Evolutionary conservation across 345 rosid species (phyloP), one percentile per base, ranked within the genome.

Genomic region (Psidium friedrichsthalianum): DNA sequence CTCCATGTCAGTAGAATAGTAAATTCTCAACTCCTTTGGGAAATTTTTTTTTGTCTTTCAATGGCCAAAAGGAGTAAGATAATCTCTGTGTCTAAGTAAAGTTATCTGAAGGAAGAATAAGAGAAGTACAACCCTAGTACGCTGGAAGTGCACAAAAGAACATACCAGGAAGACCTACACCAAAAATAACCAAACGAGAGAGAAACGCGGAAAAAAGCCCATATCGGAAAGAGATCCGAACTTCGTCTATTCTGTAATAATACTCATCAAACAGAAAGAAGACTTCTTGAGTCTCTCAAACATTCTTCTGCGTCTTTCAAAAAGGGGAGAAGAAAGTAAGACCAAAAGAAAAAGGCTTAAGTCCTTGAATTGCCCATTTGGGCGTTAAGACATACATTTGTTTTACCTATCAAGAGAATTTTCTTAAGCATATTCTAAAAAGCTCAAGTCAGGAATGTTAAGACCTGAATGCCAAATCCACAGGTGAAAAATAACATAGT

Each of bases 1-100:
- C 85, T 32, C 24, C 78, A 69, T 94, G 92, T 91, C 91, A 93
- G 83, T 86, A 84, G 87, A 93, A 91, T 88, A 92, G 95, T 91
- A 82, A 92, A 90, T 59, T 89, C 83, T 87, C 88, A 90, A 84
- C 69, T 84, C 87, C 83, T 86, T 83, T 83, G 89, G 83, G 84
- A 86, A 40, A 82, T 36, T 36, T 36, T 36, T 36, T 36, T 36
- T 54, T 20, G 47, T 36, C 47, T 69, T 69, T 36, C 78, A 69
- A 36, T 69, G 78, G 42, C 78, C 47, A 69, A 69, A 36, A 69
- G 44, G 78, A 69, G 47, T 36, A 69, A 69, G 78, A 69, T 20
- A 36, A 16, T 69, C 47, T 69, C 18, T 69, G 40, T 69, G 78
- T 32, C 47, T 32, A 69, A 18, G 78, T 36, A 69, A 69, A 69